Conservation (phyloP, 2,329 filamentous ascomycete species). For the Gnomoniopsis sp. region DNA sequence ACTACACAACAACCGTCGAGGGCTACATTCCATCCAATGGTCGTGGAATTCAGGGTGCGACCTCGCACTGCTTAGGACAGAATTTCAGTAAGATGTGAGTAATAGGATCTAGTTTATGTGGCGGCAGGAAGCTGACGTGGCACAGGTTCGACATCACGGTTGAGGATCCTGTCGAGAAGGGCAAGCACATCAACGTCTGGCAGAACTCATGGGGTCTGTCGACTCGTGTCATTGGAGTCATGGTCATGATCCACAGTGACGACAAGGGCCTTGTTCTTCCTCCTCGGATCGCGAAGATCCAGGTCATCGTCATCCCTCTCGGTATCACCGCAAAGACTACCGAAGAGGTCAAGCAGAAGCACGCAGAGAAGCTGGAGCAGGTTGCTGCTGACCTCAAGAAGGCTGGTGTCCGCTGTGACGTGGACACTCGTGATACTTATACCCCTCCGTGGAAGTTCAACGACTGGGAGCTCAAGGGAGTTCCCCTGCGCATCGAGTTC, state of each 20-base stretch:
- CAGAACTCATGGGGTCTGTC: slow-evolving; percentile 99
- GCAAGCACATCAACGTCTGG: slow-evolving; percentile 83
- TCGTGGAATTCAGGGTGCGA: slow-evolving; percentile 93
- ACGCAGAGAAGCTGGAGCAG: slow-evolving; percentile 71
- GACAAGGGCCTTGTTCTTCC: slow-evolving; percentile 93
- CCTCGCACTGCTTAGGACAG: slow-evolving; percentile 66
- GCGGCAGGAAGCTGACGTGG: neutral
- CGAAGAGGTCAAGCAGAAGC: slow-evolving; percentile 72
- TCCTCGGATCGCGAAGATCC: slow-evolving; percentile 81
- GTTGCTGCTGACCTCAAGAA: slow-evolving; percentile 68
- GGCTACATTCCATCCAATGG: slow-evolving; percentile 95
- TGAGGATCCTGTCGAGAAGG: slow-evolving; percentile 82
- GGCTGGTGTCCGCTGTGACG: slow-evolving; percentile 72
- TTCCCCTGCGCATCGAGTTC: slow-evolving; percentile 91
- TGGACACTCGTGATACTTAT: slow-evolving; percentile 87
- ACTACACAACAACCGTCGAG: slow-evolving; percentile 96
- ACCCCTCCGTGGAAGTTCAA: slow-evolving; percentile 97
- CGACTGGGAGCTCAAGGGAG: slow-evolving; percentile 96
- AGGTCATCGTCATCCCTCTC: slow-evolving; percentile 85
- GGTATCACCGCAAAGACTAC: slow-evolving; percentile 87
- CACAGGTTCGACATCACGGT: slow-evolving; percentile 95
- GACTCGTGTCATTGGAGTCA: slow-evolving; percentile 94
- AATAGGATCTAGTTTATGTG: neutral
- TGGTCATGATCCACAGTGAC: slow-evolving; percentile 98
- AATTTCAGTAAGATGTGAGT: slow-evolving; percentile 13